Conservation (phyloP, 257 asterid species). For the Salvia hispanica region DNA sequence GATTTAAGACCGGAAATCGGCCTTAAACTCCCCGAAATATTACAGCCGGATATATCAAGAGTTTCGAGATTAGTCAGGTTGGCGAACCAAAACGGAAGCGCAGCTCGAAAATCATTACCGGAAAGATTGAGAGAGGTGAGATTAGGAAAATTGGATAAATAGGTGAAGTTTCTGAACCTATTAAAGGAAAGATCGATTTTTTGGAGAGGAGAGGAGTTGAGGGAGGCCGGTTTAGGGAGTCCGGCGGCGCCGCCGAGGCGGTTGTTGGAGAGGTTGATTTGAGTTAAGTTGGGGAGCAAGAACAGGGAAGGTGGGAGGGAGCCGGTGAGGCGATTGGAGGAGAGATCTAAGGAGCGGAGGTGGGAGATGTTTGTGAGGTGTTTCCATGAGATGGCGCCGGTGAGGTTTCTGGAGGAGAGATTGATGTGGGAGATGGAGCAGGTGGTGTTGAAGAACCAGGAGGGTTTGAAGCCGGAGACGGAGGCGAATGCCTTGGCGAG, state of each 20-base stretch:
- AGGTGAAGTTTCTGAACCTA: constrained; percentile 65
- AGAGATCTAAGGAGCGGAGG: constrained; percentile 70
- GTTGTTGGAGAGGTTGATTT: constrained; percentile 67
- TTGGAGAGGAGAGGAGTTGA: constrained; percentile 35
- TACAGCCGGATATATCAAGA: constrained; percentile 65
- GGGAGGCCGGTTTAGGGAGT: constrained; percentile 28
- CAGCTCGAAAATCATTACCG: constrained; percentile 45
- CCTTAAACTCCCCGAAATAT: constrained; percentile 53
- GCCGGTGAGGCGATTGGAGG: constrained; percentile 69
- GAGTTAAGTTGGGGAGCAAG: constrained; percentile 53
- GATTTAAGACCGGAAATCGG: constrained; percentile 47
- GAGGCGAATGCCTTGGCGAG: constrained; percentile 70
- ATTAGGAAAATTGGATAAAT: constrained; percentile 44
- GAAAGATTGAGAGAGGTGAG: constrained; percentile 61
- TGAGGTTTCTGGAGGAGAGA: constrained; percentile 64
- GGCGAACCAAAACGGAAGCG: constrained; percentile 53
- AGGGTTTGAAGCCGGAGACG: constrained; percentile 63
- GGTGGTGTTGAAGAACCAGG: constrained; percentile 51
- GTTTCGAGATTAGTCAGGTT: constrained; percentile 63
- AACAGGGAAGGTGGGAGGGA: constrained; percentile 57
- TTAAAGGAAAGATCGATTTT: constrained; percentile 68
- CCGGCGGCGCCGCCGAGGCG: constrained; percentile 69
- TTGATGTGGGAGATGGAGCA: constrained; percentile 52
- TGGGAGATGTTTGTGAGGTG: constrained; percentile 58
- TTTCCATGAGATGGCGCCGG: constrained; percentile 75